Base-by-base conservation (phyloP, 2,329 filamentous ascomycete genomes). In the Aspergillus pseudoglaucus region DNA sequence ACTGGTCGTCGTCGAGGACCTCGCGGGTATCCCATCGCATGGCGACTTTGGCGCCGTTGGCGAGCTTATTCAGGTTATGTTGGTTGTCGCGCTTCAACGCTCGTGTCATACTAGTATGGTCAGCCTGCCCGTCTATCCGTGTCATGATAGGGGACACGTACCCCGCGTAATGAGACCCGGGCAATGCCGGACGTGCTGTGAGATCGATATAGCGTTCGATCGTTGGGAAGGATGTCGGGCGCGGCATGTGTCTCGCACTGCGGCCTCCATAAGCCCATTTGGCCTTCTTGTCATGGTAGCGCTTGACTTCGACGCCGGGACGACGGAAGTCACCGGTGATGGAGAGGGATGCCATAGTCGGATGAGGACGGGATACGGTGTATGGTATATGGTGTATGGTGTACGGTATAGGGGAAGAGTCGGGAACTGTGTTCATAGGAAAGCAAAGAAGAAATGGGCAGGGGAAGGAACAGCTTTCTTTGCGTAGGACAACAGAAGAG, bases 311-410 rank as follows among this genome's bases (percentile, higher is more conserved):
- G 59, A 75, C 75, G 59, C 76, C 71, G 55, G 67, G 67, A 63
- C 72, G 74, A 61, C 79, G 78, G 53, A 82, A 70, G 61, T 82
- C 79, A 62, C 66, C 62, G 58, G 72, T 73, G 47, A 67, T 64
- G 59, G 73, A 66, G 60, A 69, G 65, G 63, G 59, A 60, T 42
- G 55, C 55, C 57, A 57, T 59, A 44, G 17, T 46, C 48, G 18
- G 14, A 23, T 17, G 25, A 17, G 8, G n/a, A n/a, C 30, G 10
- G 17, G 17, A 32, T 44, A 44, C 33, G 39, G 22, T 41, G 39
- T 41, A 41, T 18, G 39, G 15, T 14, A n/a, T 15, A n/a, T 7
- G 14, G 10, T 27, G 12, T 18, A 12, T 15, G 10, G n/a, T 18
- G 9, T 39, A 14, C 3, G 10, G 30, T 32, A 32, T 9, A 35